phyloP scores from a whole-genome alignment of 1,139 yeast genomes.

The Suhomyces bolitotheri region DNA sequence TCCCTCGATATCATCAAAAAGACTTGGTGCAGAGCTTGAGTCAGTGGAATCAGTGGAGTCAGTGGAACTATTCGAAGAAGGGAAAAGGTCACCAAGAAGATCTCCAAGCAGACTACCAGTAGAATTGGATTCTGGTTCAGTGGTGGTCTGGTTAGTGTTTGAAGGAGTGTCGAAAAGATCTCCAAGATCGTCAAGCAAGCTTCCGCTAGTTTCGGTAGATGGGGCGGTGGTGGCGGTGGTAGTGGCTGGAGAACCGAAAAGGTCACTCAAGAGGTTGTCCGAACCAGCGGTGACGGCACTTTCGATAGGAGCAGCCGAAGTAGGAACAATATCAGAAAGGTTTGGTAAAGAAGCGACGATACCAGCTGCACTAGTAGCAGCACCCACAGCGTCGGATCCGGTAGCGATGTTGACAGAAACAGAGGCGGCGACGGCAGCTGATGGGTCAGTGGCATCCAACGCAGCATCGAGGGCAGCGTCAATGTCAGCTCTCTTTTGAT shows the following conservation, averaged over 20 bases:
- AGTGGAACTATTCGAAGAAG: slow-evolving; percentile 8
- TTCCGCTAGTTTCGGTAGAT: slow-evolving; percentile 9
- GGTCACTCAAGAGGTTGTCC: slow-evolving; percentile 14
- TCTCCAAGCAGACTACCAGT: slow-evolving; percentile 9
- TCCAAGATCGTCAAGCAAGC: slow-evolving; percentile 15
- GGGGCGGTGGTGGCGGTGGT: slow-evolving; percentile 10
- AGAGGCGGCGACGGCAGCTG: slow-evolving; percentile 1
- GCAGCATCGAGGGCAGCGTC: slow-evolving; percentile 12
- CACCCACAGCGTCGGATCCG: not conserved
- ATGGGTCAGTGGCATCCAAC: slow-evolving; percentile 4
- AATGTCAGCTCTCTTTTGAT: slow-evolving; percentile 9
- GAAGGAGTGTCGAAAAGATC: slow-evolving; percentile 17
- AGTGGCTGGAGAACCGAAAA: slow-evolving; percentile 14
- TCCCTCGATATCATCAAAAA: slow-evolving; percentile 10
- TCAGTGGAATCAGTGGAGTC: slow-evolving; percentile 2
- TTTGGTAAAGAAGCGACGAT: too few species aligned
- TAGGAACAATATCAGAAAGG: not conserved
- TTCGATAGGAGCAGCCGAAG: slow-evolving; percentile 6
- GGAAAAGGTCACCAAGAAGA: slow-evolving; percentile 8
- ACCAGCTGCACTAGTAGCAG: slow-evolving; percentile 1
- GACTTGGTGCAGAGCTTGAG: slow-evolving; percentile 5
- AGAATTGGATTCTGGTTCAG: slow-evolving; percentile 14
- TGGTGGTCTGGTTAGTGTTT: slow-evolving; percentile 14
- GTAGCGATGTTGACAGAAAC: not conserved
- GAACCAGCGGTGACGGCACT: slow-evolving; percentile 4